Evolutionary conservation across 2,329 filamentous ascomycete genomes (phyloP).

Genomic region (Colletotrichum falcatum): DNA sequence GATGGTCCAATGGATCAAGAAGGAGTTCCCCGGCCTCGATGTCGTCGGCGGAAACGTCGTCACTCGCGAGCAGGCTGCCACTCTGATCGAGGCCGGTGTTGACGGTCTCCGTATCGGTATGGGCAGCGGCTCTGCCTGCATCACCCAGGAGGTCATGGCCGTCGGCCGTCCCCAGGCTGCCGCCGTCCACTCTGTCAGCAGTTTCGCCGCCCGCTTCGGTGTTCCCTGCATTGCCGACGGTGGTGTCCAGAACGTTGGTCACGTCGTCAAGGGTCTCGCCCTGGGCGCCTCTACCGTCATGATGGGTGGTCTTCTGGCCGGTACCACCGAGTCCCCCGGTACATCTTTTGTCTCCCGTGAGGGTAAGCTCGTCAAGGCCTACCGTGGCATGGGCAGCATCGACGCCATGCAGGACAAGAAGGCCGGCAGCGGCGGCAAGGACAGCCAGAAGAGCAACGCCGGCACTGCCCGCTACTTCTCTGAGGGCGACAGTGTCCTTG

Average conservation of each 20-base stretch:
- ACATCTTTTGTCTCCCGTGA: conserved; percentile 96
- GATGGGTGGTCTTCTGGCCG: conserved; percentile 98
- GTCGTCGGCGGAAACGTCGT: conserved; percentile 99
- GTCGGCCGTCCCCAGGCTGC: conserved; percentile 96
- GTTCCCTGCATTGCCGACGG: conserved; percentile 98
- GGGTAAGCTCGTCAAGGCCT: conserved; percentile 98
- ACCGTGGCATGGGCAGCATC: conserved; percentile 98
- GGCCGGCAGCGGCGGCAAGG: conserved; percentile 79
- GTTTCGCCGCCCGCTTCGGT: conserved; percentile 91
- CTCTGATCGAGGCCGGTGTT: conserved; percentile 90
- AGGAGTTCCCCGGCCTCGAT: conserved; percentile 85
- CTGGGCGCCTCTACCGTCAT: conserved; percentile 96
- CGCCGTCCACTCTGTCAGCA: conserved; percentile 88
- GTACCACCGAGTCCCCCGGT: conserved; percentile 96
- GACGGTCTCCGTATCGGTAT: conserved; percentile 98
- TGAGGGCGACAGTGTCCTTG: conserved; percentile 92
- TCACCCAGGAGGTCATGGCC: conserved; percentile 99
- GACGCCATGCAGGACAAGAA: conserved; percentile 99
- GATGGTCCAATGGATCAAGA: conserved; percentile 97
- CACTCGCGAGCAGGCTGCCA: conserved; percentile 94
- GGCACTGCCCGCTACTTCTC: conserved; percentile 99
- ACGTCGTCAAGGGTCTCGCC: conserved; percentile 98
- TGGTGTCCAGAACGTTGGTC: conserved; percentile 97
- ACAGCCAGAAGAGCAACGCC: conserved; percentile 86
- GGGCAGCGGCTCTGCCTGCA: conserved; percentile 98